Conservation (phyloP, 2,329 filamentous ascomycete genomes). For the Mycosphaerella arachidis region DNA sequence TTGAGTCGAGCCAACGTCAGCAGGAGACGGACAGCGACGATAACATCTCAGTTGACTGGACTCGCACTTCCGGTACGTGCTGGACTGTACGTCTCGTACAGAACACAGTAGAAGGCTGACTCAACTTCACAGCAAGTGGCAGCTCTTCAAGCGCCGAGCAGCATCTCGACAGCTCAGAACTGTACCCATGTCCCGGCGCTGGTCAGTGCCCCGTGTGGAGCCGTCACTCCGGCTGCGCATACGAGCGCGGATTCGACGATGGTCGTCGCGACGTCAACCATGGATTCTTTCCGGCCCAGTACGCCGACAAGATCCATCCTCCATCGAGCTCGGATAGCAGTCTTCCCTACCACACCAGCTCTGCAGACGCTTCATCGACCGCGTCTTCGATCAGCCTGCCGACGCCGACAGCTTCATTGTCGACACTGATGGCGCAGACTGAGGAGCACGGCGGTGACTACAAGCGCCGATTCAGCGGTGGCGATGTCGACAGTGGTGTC, state of each 20-base stretch:
- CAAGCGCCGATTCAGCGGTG: constrained; percentile 25
- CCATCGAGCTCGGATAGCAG: neutral
- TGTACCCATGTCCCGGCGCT: constrained; percentile 27
- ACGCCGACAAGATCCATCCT: neutral
- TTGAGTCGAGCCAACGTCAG: constrained; percentile 27
- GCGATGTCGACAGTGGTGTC: constrained; percentile 50
- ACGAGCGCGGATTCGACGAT: constrained; percentile 29
- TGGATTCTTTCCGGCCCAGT: constrained; percentile 17
- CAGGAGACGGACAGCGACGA: constrained; percentile 19
- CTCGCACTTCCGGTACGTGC: constrained; percentile 22
- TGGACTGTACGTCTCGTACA: constrained; percentile 2
- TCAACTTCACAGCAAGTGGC: neutral
- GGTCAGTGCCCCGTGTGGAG: constrained; percentile 26
- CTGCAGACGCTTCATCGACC: constrained; percentile 24
- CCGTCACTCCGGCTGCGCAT: constrained; percentile 27
- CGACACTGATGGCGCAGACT: neutral
- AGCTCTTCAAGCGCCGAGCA: neutral
- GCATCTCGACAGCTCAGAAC: constrained; percentile 15
- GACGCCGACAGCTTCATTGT: constrained; percentile 14
- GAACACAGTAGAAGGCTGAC: neutral
- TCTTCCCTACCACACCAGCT: neutral
- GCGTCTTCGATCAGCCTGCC: constrained; percentile 32
- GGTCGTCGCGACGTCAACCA: constrained; percentile 28
- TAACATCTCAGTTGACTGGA: constrained; percentile 27
- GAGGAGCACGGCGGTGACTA: neutral